These are phyloP conservation scores for Quercus dentata DNA, from an alignment of 306 rosid genomes.

Conservation along the genomic window DNA sequence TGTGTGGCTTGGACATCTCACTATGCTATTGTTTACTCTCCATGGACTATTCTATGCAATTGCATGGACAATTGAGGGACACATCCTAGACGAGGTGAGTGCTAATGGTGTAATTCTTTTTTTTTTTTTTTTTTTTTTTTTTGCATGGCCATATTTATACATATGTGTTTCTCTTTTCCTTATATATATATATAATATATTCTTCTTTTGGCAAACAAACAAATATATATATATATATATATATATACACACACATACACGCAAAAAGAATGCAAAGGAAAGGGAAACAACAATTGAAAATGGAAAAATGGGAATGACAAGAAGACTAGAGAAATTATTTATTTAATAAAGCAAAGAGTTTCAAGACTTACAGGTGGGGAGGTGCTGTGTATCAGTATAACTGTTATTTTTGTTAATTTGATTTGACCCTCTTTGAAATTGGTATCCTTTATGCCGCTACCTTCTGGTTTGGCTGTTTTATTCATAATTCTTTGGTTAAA, in stretches of 20 bases:
- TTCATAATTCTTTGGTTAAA: neutral
- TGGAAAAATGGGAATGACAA: neutral
- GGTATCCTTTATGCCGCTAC: neutral
- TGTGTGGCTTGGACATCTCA: constrained; percentile 95
- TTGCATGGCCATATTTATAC: neutral
- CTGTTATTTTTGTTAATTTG: neutral
- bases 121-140: constrained; percentile 4
- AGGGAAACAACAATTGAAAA: neutral
- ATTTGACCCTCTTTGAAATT: neutral
- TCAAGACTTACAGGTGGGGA: too few relatives aligned
- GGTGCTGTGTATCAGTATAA: too few relatives aligned
- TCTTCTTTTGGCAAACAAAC: neutral
- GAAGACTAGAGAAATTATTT: too few relatives aligned
- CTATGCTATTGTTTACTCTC: constrained; percentile 81
- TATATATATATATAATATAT: neutral
- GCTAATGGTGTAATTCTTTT: constrained; percentile 15
- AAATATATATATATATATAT: too few relatives aligned
- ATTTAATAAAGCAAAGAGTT: too few relatives aligned
- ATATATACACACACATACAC: too few relatives aligned
- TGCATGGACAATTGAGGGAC: constrained; percentile 69
- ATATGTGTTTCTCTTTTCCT: neutral
- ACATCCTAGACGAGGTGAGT: constrained; percentile 50
- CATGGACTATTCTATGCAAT: constrained; percentile 65
- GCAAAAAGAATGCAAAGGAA: neutral
- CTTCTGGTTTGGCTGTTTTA: neutral